Conservation (phyloP, 805 yeast species). For the Wickerhamiella brachini region DNA sequence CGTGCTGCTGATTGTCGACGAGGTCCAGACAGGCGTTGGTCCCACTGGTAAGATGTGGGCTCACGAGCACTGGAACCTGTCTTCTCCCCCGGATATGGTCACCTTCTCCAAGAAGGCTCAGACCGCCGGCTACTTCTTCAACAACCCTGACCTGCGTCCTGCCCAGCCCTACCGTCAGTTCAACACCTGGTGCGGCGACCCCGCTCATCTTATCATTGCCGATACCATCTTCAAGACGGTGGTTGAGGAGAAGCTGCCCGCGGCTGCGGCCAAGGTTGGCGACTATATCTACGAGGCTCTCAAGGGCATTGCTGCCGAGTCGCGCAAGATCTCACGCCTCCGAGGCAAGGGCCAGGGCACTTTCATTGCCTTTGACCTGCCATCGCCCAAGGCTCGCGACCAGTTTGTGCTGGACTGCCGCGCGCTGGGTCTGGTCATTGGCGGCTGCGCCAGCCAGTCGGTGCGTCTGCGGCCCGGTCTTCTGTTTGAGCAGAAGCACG, state of each 20-base stretch:
- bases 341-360: constrained; percentile 69
- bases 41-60: constrained; percentile 83
- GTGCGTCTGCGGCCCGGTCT: constrained; percentile 73
- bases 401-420: constrained; percentile 47
- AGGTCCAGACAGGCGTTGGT: constrained; percentile 84
- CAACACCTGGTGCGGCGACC: constrained; percentile 92
- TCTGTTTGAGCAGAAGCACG: constrained; percentile 68
- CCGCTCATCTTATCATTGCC: constrained; percentile 64
- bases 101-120: constrained; percentile 84
- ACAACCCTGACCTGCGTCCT: constrained; percentile 59
- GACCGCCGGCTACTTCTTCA: constrained; percentile 77
- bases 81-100: constrained; percentile 69
- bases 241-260: constrained; percentile 42
- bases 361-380: constrained; percentile 69
- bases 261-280: constrained; percentile 48
- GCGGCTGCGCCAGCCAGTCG: constrained; percentile 71
- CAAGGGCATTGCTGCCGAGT: constrained; percentile 36
- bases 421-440: constrained; percentile 58
- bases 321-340: constrained; percentile 41
- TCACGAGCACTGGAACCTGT: constrained; percentile 68
- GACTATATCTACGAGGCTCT: constrained; percentile 47
- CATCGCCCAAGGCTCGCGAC: constrained; percentile 42
- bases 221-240: constrained; percentile 60
- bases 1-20: constrained; percentile 64
- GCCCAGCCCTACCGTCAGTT: constrained; percentile 73